Percentiles rank a stretch among this genome's conserved stretches.
Evolutionary conservation across 2,329 filamentous ascomycete genomes (phyloP).

Genomic region (Penicillium nordicum): DNA sequence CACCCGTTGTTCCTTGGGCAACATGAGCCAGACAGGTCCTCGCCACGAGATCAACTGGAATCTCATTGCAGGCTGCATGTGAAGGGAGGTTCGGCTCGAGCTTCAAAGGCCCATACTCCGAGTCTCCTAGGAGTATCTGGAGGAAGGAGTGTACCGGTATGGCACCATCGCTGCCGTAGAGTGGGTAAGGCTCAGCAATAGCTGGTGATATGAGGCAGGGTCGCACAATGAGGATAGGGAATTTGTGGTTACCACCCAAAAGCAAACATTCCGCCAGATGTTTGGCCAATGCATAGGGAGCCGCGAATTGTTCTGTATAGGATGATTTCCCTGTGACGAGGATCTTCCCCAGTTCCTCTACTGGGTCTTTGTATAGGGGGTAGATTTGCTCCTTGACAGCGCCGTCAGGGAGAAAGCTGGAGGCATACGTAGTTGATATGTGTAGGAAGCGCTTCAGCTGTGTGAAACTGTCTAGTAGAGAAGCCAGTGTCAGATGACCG

Average conservation of each 20-base stretch:
- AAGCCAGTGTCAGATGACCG: slow-evolving; percentile 2
- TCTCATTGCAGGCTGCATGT: slow-evolving; percentile 13
- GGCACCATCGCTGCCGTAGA: slow-evolving; percentile 16
- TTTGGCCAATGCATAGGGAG: slow-evolving; percentile 19
- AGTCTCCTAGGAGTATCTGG: slow-evolving; percentile 8
- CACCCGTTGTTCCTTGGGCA: slow-evolving; percentile 6
- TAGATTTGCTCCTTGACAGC: slow-evolving; percentile 9
- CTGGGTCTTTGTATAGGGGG: background rate
- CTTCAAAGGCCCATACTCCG: background rate
- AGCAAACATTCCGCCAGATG: slow-evolving; percentile 17
- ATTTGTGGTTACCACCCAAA: background rate
- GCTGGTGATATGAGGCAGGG: slow-evolving; percentile 18
- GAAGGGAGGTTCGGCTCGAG: background rate
- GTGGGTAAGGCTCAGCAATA: slow-evolving; percentile 14
- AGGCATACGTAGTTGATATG: slow-evolving; percentile 12
- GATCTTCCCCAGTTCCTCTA: slow-evolving; percentile 5
- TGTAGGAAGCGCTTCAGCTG: slow-evolving; percentile 11
- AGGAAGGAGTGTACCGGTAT: slow-evolving; percentile 14
- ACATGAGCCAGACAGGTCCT: slow-evolving; percentile 18
- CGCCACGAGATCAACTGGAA: slow-evolving; percentile 19
- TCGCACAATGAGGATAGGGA: slow-evolving; percentile 15
- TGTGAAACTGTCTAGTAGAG: slow-evolving; percentile 3
- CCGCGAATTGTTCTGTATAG: slow-evolving; percentile 6
- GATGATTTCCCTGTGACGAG: slow-evolving; percentile 6
- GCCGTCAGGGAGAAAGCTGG: slow-evolving; percentile 12